Conservation (phyloP, 345 rosid genomes). For the Euphorbia pulcherrima region DNA sequence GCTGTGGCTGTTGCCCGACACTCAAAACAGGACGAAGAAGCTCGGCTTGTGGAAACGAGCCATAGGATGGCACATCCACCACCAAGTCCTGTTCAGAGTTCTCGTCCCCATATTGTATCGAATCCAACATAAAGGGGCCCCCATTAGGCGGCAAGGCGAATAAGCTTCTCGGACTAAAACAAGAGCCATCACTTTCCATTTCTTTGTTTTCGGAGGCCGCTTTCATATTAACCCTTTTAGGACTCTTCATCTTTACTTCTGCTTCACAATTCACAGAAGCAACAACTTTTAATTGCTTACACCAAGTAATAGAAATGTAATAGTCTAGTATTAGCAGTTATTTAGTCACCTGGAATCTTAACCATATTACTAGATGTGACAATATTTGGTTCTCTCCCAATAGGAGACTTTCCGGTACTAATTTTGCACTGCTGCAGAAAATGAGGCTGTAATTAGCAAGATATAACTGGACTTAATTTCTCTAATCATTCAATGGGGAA, state of each 20-base stretch:
- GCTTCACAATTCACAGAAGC: slow-evolving; percentile 24
- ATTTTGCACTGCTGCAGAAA: slow-evolving; percentile 47
- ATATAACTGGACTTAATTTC: slow-evolving; percentile 6
- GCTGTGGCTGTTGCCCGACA: slow-evolving; percentile 51
- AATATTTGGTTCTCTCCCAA: slow-evolving; percentile 36
- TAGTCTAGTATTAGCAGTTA: slow-evolving; percentile 1
- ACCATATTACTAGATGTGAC: slow-evolving; percentile 33
- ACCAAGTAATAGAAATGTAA: slow-evolving; percentile 3
- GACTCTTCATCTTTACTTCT: slow-evolving; percentile 71
- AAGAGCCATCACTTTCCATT: slow-evolving; percentile 52
- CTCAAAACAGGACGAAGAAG: slow-evolving; percentile 54
- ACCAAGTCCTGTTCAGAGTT: slow-evolving; percentile 77
- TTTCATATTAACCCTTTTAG: slow-evolving; percentile 58
- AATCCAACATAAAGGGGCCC: slow-evolving; percentile 54
- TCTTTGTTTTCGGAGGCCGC: slow-evolving; percentile 54
- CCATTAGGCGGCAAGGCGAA: slow-evolving; percentile 65
- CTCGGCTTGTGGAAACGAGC: slow-evolving; percentile 90
- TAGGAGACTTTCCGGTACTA: slow-evolving; percentile 28
- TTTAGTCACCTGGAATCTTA: slow-evolving; percentile 54
- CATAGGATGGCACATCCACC: slow-evolving; percentile 70
- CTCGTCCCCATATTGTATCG: slow-evolving; percentile 48
- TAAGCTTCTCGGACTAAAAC: slow-evolving; percentile 72
- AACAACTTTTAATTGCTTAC: neutral
- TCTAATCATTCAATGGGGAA: slow-evolving; percentile 9
- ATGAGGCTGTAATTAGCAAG: slow-evolving; percentile 19